A percentile compares a stretch with the other conserved stretches of the same genome.
These are phyloP conservation scores for Aspergillus incahuasiensis DNA, from an alignment of 495 filamentous ascomycete species.

Conservation along the genomic window DNA sequence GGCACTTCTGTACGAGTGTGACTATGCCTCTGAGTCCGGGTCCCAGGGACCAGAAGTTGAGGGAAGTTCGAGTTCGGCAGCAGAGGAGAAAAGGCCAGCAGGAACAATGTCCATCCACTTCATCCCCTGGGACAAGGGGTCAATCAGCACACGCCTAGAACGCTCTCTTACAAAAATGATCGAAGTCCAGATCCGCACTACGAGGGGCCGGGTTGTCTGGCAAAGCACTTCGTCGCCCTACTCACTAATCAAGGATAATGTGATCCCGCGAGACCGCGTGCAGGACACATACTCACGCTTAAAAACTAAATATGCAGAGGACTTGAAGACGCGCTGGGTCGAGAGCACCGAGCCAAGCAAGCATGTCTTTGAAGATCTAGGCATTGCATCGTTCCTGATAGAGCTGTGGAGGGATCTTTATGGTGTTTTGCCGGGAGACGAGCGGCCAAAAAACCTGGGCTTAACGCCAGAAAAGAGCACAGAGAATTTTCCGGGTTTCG, in stretches of 20 bases:
- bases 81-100: background rate
- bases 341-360: slow-evolving; percentile 85
- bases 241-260: slow-evolving; percentile 56
- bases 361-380: slow-evolving; percentile 90
- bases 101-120: slow-evolving; percentile 30
- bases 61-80: no score
- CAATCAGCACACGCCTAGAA: slow-evolving; percentile 49
- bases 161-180: slow-evolving; percentile 70
- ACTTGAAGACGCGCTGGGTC: slow-evolving; percentile 66
- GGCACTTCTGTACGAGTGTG: slow-evolving; percentile 62
- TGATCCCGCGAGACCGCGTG: slow-evolving; percentile 66
- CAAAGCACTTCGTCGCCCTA: slow-evolving; percentile 36
- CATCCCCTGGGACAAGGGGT: slow-evolving; percentile 23
- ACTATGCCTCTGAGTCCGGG: slow-evolving; percentile 33
- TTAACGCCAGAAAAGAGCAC: background rate
- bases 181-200: slow-evolving; percentile 69
- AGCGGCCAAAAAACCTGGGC: background rate
- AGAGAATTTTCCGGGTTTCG: slow-evolving; percentile 74
- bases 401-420: slow-evolving; percentile 93
- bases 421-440: slow-evolving; percentile 23
- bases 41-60: background rate
- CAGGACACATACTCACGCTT: slow-evolving; percentile 81
- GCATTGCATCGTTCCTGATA: slow-evolving; percentile 89
- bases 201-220: slow-evolving; percentile 53
- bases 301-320: slow-evolving; percentile 67